Conservation (phyloP, 257 asterid genomes). For the Primulina eburnea region DNA sequence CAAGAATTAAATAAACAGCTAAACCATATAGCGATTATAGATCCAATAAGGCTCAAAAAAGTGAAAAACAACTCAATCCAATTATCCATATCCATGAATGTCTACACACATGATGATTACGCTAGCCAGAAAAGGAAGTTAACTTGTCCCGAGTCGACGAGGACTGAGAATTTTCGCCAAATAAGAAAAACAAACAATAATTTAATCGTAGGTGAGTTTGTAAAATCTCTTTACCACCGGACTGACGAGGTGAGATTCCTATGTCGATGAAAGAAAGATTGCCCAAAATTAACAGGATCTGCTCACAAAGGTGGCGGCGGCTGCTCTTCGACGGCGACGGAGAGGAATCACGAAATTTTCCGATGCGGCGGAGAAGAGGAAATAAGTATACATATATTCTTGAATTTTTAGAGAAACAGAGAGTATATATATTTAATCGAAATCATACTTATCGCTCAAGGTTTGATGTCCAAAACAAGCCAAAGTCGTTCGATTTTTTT, state of each 20-base stretch:
- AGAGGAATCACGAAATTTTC: background rate
- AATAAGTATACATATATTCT: background rate
- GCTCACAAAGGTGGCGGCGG: background rate
- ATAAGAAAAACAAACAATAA: background rate
- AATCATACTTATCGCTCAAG: too few relatives aligned
- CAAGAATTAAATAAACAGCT: slow-evolving; percentile 1
- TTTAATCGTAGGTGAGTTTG: background rate
- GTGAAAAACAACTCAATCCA: slow-evolving; percentile 3
- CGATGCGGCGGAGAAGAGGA: background rate
- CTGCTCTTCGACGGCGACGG: background rate
- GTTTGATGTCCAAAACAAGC: too few relatives aligned
- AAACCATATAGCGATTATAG: slow-evolving; percentile 19
- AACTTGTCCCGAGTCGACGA: slow-evolving; percentile 18
- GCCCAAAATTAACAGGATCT: background rate
- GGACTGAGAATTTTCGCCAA: background rate
- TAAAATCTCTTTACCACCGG: slow-evolving; percentile 13
- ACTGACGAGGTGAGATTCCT: background rate
- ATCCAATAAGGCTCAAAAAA: background rate
- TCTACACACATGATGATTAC: background rate
- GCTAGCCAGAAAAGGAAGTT: slow-evolving; percentile 27
- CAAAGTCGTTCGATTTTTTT: too few relatives aligned
- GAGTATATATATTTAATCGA: too few relatives aligned
- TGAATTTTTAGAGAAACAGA: too few relatives aligned
- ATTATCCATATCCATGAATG: slow-evolving; percentile 16
- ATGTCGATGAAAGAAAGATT: background rate